Conservation (phyloP, 1,284 basidiomycete genomes). For the Tranzscheliella williamsii region DNA sequence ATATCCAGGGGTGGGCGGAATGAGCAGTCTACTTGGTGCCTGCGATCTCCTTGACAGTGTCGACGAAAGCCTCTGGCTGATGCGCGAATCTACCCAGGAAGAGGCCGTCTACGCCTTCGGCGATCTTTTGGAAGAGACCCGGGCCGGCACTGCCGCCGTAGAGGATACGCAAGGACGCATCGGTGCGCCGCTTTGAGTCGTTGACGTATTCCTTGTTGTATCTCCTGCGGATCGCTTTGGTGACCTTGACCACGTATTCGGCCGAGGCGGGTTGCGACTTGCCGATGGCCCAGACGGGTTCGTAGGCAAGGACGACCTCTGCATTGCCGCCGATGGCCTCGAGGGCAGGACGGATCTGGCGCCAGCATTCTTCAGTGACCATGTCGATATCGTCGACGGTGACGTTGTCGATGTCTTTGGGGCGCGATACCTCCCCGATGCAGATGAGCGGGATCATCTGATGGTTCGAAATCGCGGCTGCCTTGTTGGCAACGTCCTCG, state of each 20-base stretch:
- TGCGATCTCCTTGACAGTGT: conserved; percentile 48
- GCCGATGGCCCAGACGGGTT: conserved; percentile 58
- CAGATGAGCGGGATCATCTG: conserved; percentile 52
- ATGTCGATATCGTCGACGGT: conserved; percentile 10
- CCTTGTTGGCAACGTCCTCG: conserved; percentile 44
- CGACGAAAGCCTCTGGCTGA: conserved; percentile 42
- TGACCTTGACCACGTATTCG: conserved; percentile 52
- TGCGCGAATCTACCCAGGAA: conserved; percentile 56
- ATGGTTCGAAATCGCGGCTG: conserved; percentile 34
- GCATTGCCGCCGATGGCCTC: conserved; percentile 6
- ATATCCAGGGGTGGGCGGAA: too few species aligned
- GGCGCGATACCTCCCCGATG: conserved; percentile 42
- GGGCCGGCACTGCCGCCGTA: conserved; percentile 55
- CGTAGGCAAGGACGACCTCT: conserved; percentile 51
- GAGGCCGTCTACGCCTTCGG: conserved; percentile 52
- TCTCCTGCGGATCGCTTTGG: conserved; percentile 38
- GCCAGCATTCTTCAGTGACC: conserved; percentile 52
- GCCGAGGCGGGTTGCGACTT: conserved; percentile 44
- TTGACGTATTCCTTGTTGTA: conserved; percentile 29
- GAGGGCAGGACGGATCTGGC: conserved; percentile 43
- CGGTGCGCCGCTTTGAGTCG: conserved; percentile 13
- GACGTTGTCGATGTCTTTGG: conserved; percentile 22
- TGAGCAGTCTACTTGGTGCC: too few species aligned
- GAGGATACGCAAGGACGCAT: conserved; percentile 39
- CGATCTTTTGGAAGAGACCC: conserved; percentile 45